A percentile compares a stretch with the other conserved stretches of the same genome.
These are phyloP conservation scores for Cyclocybe aegerita DNA, from an alignment of 768 basidiomycete genomes.

Conservation along the genomic window DNA sequence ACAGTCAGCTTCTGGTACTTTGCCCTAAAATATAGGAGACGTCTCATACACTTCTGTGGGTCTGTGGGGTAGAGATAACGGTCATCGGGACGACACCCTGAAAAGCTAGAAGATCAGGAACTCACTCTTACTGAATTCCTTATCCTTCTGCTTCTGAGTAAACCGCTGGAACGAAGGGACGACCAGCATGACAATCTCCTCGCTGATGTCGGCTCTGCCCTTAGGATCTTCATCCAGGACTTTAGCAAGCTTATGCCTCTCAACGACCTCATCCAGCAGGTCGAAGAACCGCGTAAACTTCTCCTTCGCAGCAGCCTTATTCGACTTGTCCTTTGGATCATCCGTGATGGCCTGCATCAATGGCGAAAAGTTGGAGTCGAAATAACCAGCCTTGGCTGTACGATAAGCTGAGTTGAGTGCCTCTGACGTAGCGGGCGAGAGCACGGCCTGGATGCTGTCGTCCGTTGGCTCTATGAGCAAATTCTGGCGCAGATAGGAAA, in stretches of 20 bases:
- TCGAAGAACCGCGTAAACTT: slow-evolving; percentile 84
- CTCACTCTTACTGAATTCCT: slow-evolving; percentile 85
- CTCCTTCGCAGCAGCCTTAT: slow-evolving; percentile 70
- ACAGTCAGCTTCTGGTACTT: not conserved
- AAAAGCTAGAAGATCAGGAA: slow-evolving; percentile 8
- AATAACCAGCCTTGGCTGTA: slow-evolving; percentile 81
- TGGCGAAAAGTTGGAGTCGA: slow-evolving; percentile 79
- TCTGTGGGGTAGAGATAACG: slow-evolving; percentile 36
- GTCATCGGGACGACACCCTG: slow-evolving; percentile 4
- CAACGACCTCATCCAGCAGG: slow-evolving; percentile 74
- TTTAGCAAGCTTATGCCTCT: slow-evolving; percentile 67
- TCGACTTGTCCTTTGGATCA: slow-evolving; percentile 59
- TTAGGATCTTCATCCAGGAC: slow-evolving; percentile 73
- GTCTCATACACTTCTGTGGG: slow-evolving; percentile 65
- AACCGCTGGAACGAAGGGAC: slow-evolving; percentile 75
- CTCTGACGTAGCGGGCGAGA: slow-evolving; percentile 64
- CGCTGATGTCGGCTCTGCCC: slow-evolving; percentile 56
- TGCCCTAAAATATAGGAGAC: not conserved
- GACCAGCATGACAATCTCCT: slow-evolving; percentile 77
- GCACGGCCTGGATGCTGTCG: slow-evolving; percentile 43
- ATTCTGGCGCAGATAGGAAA: slow-evolving; percentile 64
- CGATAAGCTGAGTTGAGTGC: slow-evolving; percentile 68
- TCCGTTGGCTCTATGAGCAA: slow-evolving; percentile 54
- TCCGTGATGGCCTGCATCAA: slow-evolving; percentile 68
- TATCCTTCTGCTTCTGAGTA: slow-evolving; percentile 71